Evolutionary conservation across 441 rosid species (phyloP), one percentile per base, ranked within the genome.

Genomic region (Adansonia rubrostipa): DNA sequence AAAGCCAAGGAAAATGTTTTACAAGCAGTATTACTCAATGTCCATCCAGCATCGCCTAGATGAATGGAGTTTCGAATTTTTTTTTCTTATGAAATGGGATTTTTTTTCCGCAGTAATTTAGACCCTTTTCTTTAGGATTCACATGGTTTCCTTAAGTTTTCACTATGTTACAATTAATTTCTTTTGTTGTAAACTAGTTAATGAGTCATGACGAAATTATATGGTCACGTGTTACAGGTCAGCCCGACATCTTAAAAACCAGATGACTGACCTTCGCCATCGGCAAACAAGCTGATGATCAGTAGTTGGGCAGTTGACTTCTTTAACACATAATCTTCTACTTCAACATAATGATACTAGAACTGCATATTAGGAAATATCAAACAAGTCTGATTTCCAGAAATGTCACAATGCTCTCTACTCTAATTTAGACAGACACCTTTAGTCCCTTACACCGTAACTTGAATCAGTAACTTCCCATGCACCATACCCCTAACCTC

Each of bases 341-440:
- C 3, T 57, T 51, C n/a, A 14, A 51, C 17, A 24, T 8, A 9
- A 74, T 48, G 74, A 73, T 44, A 24, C 28, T 56, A 51, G 72
- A 77, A 17, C 40, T 57, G 44, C 48, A 44, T 71, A 6, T 71
- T 9, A 61, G 65, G 77, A 75, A 71, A 75, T 47, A 75, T 47
- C 51, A 76, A 79, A 78, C 79, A 63, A 22, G 73, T 69, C 62
- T 73, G 13, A 53, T 36, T 72, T 75, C 77, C 78, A 76, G 70
- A 6, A 74, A 57, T 47, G 60, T 50, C 66, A 24, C 57, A 75
- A 75, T 72, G 63, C n/a, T 72, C 42, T 68, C 57, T 75, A 73
- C 78, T 42, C 66, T 77, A 81, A 75, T 60, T 53, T n/a, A 69
- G 80, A 78, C 65, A 71, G 78, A 57, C 61, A 68, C 40, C 65